Evolutionary conservation across 1,139 yeast species (phyloP).

Genomic region (Scheffersomyces segobiensis): DNA sequence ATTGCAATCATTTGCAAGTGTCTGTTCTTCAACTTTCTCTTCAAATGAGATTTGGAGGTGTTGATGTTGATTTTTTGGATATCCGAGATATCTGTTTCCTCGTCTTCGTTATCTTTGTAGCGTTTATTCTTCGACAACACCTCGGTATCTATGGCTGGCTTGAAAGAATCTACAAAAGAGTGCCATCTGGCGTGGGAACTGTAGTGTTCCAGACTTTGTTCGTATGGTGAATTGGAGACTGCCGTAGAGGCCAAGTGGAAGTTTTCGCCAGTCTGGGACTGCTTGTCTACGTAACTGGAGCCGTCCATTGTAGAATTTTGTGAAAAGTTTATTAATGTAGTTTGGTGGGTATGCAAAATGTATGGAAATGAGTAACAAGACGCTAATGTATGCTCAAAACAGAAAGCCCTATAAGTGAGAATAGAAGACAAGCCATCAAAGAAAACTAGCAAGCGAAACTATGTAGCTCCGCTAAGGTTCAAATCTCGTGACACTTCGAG

Average conservation of each 20-base stretch:
- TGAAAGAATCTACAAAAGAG: conserved; percentile 41
- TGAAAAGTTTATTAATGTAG: background rate
- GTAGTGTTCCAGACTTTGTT: background rate
- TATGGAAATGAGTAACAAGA: too few relatives aligned
- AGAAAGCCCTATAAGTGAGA: too few relatives aligned
- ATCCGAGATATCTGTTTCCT: conserved; percentile 18
- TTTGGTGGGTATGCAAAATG: background rate
- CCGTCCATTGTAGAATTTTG: background rate
- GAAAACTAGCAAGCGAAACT: background rate
- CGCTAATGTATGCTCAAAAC: too few relatives aligned
- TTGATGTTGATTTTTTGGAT: conserved; percentile 22
- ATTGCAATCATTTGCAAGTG: conserved; percentile 30
- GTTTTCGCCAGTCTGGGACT: background rate
- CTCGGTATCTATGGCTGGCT: conserved; percentile 25
- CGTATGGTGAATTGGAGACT: background rate
- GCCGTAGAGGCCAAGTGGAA: background rate
- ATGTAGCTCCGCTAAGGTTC: background rate
- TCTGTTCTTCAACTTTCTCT: conserved; percentile 24
- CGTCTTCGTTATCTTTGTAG: conserved; percentile 19
- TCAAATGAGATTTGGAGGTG: conserved; percentile 21
- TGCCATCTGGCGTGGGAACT: conserved; percentile 30
- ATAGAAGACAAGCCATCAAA: background rate
- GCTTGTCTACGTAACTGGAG: background rate
- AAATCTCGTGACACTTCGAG: background rate
- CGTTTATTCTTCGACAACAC: conserved; percentile 13